Evolutionary conservation across 192 early-diverging fungal species (phyloP), one percentile per base, ranked within the genome.

Genomic region (Coemansia brasiliensis): DNA sequence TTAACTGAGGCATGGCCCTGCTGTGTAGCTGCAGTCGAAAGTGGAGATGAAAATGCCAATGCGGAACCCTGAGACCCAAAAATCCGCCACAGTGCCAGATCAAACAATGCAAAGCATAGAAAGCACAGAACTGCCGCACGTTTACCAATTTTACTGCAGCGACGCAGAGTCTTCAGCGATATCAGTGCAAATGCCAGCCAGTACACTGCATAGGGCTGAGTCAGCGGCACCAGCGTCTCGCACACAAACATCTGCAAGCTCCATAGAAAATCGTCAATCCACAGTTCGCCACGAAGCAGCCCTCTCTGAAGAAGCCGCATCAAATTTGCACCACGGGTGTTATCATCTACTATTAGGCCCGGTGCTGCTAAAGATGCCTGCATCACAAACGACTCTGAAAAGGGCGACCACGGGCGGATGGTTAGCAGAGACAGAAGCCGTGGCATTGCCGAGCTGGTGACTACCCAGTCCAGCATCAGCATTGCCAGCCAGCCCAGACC

Each of bases 151-250:
- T 38, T 38, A 12, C 52, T 15, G 57, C 43, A 53, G 13, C 57
- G 45, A 26, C 24, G 39, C 25, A 71, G 24, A 12, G 48, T 45
- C 15, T 46, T 35, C 4, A 59, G 12, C 39, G 71, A 63, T 21
- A 63, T 3, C 8, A 54, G 35, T n/a, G 60, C 59, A n/a, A 78
- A 51, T n/a, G 29, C 53, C 7, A 63, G 57, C 74, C 74, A 78
- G 41, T 67, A 56, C 35, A 67, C 6, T 13, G 68, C 55, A 40
- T 64, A 59, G 22, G 64, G 59, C 13, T 48, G 55, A 13, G 74
- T 54, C 15, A 77, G 22, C 32, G 60, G 52, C 32, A 60, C 41
- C 20, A 63, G 42, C n/a, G 48, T 35, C 3, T 43, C 39, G 3
- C 44, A 35, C 24, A 45, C 55, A 25, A 59, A 29, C 20, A 57